A percentile compares a stretch with the other conserved stretches of the same genome.
These are phyloP conservation scores for Dryadomyces quercus-mongolicae DNA, from an alignment of 2,329 filamentous ascomycete species.

Conservation along the genomic window DNA sequence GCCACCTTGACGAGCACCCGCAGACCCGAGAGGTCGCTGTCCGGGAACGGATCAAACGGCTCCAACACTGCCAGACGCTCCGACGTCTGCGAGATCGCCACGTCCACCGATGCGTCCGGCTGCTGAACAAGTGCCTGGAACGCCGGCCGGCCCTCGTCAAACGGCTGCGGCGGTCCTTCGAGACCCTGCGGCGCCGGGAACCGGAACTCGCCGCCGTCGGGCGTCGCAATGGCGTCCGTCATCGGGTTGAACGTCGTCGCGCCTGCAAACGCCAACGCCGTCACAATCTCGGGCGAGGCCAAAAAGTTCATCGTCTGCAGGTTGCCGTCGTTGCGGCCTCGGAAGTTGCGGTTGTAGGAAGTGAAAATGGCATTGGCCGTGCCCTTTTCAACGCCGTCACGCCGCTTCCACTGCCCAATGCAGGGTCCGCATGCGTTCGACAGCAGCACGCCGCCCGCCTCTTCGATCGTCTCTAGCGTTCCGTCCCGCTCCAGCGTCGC, in stretches of 20 bases:
- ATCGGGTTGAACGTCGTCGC: constrained; percentile 92
- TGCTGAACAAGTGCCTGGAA: constrained; percentile 62
- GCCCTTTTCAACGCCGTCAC: constrained; percentile 73
- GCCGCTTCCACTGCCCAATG: constrained; percentile 91
- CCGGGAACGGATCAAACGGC: constrained; percentile 76
- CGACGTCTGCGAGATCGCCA: constrained; percentile 78
- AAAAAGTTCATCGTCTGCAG: constrained; percentile 97
- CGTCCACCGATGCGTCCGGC: constrained; percentile 56
- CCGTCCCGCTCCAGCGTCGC: constrained; percentile 85
- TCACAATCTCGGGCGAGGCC: constrained; percentile 91
- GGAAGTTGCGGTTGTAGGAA: constrained; percentile 98
- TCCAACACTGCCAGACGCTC: constrained; percentile 83
- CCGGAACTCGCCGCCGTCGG: constrained; percentile 69
- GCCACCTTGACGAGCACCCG: constrained; percentile 91
- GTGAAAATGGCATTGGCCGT: constrained; percentile 89
- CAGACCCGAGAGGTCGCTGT: constrained; percentile 60
- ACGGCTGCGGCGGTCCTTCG: constrained; percentile 50
- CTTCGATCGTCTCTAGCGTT: constrained; percentile 73
- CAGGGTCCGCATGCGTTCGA: constrained; percentile 93
- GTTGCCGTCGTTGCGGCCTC: constrained; percentile 93
- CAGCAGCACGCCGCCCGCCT: constrained; percentile 77
- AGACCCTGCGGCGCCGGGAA: constrained; percentile 70
- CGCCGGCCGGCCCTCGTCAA: constrained; percentile 63
- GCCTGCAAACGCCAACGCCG: constrained; percentile 88
- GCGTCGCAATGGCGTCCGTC: constrained; percentile 70